A percentile compares a stretch with the other conserved stretches of the same genome.
Conservation (phyloP, 2,329 filamentous ascomycete genomes). For the Ophiostoma perfectum region DNA sequence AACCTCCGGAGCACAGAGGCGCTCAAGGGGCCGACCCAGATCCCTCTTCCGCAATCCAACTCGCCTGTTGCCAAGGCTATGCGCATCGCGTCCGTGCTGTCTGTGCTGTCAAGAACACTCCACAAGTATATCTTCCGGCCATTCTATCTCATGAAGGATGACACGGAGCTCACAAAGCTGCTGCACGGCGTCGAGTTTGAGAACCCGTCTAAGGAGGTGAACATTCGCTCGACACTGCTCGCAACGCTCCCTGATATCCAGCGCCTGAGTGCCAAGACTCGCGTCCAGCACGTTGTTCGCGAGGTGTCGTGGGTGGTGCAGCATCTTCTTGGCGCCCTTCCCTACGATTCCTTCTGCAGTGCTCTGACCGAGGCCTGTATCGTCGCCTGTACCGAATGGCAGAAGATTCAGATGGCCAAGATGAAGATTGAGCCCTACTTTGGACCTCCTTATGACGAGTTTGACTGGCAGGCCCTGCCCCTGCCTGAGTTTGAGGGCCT, state of each 20-base stretch:
- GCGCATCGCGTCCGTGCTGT: conserved; percentile 35
- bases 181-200: conserved; percentile 33
- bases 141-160: conserved; percentile 33
- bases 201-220: conserved; percentile 31
- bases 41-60: conserved; percentile 36
- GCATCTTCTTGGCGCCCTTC: conserved; percentile 32
- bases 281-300: conserved; percentile 33
- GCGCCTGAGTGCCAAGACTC: conserved; percentile 28
- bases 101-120: conserved; percentile 33
- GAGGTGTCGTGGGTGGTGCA: conserved; percentile 35
- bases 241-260: conserved; percentile 32
- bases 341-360: conserved; percentile 33
- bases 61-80: conserved; percentile 35
- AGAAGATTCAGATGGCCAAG: conserved; percentile 31
- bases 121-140: conserved; percentile 35
- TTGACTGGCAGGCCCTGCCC: conserved; percentile 35
- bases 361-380: conserved; percentile 31
- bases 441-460: conserved; percentile 35
- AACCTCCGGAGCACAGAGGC: conserved; percentile 33
- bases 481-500: conserved; percentile 30
- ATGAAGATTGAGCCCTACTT: conserved; percentile 38
- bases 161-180: conserved; percentile 32
- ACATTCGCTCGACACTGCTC: conserved; percentile 33
- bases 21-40: conserved; percentile 33
- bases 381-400: conserved; percentile 34